Percentiles rank a stretch among this genome's conserved stretches.
Evolutionary conservation across 2,329 filamentous ascomycete species (phyloP).

Genomic region (Myriosclerotinia duriaeana): DNA sequence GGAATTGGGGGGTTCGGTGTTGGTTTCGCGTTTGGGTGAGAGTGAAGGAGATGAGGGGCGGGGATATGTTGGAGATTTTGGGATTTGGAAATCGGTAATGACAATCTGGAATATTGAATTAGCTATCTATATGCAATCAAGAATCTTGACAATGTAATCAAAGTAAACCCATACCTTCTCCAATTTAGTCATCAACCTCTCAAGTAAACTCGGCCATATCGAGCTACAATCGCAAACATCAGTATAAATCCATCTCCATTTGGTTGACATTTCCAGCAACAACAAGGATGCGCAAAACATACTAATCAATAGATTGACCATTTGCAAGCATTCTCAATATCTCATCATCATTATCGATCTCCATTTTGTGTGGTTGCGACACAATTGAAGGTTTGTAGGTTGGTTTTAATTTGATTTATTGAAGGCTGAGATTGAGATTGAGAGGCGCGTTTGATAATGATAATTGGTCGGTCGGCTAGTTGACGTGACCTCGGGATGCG

Average conservation of each 20-base stretch:
- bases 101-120: slow-evolving; percentile 43
- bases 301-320: slow-evolving; percentile 57
- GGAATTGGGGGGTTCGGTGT: slow-evolving; percentile 47
- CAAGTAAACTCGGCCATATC: slow-evolving; percentile 44
- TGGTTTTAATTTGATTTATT: slow-evolving; percentile 7
- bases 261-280: background rate
- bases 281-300: slow-evolving; percentile 38
- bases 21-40: slow-evolving; percentile 47
- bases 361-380: slow-evolving; percentile 48
- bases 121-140: background rate
- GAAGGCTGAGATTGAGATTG: background rate
- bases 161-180: slow-evolving; percentile 35
- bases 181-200: slow-evolving; percentile 43
- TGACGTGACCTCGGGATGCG: slow-evolving; percentile 3
- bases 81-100: slow-evolving; percentile 62
- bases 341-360: slow-evolving; percentile 52
- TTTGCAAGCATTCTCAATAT: slow-evolving; percentile 46
- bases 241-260: slow-evolving; percentile 12
- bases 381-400: slow-evolving; percentile 26
- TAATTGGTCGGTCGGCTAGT: slow-evolving; percentile 7
- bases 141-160: too few species aligned
- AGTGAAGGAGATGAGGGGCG: slow-evolving; percentile 45
- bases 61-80: slow-evolving; percentile 38
- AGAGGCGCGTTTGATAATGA: slow-evolving; percentile 12
- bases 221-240: slow-evolving; percentile 38